phyloP scores from a whole-genome alignment of 805 yeast genomes.

The Kluyveromyces lactis region DNA sequence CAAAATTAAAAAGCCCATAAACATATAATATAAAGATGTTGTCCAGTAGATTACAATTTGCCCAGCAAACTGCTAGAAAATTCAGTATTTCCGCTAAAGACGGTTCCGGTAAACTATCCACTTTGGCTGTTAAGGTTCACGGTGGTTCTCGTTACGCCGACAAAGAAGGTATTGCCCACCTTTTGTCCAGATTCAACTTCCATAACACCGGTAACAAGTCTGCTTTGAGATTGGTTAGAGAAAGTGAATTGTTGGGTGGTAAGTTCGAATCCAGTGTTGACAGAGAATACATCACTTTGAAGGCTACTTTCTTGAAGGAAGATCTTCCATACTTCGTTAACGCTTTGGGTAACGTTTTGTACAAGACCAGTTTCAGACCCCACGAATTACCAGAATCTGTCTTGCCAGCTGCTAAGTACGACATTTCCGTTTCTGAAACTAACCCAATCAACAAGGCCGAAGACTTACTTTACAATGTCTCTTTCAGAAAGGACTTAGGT shows the following conservation, averaged over 20 bases:
- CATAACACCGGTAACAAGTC: constrained; percentile 76
- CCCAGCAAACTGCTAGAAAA: constrained; percentile 27
- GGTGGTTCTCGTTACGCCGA: constrained; percentile 75
- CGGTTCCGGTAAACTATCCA: constrained; percentile 59
- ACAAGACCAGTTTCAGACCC: constrained; percentile 66
- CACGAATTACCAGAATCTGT: constrained; percentile 82
- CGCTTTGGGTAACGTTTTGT: constrained; percentile 65
- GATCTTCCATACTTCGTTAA: constrained; percentile 88
- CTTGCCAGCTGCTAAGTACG: constrained; percentile 65
- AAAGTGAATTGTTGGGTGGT: constrained; percentile 91
- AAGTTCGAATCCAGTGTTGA: constrained; percentile 56
- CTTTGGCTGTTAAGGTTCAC: constrained; percentile 70
- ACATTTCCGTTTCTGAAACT: constrained; percentile 43
- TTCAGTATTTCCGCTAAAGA: constrained; percentile 44
- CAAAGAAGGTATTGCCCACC: constrained; percentile 76
- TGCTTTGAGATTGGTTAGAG: constrained; percentile 89
- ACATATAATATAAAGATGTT: no score
- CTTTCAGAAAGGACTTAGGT: constrained; percentile 86
- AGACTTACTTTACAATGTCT: constrained; percentile 69
- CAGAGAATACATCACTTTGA: constrained; percentile 77
- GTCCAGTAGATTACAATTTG: constrained; percentile 17
- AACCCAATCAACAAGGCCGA: constrained; percentile 53
- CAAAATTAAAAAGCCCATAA: no score
- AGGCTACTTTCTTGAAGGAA: constrained; percentile 76
- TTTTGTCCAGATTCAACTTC: constrained; percentile 76